Percentiles rank a stretch among this genome's conserved stretches.
These are phyloP conservation scores for Saccharomycopsis selenospora DNA, from an alignment of 805 yeast species.

Conservation along the genomic window DNA sequence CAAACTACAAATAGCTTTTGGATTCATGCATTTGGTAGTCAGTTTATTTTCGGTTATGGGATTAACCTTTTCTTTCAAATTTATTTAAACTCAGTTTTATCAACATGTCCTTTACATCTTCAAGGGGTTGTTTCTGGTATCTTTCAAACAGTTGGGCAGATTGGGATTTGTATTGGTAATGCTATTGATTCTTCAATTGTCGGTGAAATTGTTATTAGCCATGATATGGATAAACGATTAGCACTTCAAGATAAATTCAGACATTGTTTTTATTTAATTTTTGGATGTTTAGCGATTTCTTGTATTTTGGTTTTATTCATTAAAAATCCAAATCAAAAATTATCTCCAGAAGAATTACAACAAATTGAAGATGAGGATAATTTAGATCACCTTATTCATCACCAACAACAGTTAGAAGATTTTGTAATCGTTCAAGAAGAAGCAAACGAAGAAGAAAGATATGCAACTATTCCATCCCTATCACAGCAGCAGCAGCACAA, in stretches of 20 bases:
- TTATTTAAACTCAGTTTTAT: slow-evolving; percentile 28
- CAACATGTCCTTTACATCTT: slow-evolving; percentile 31
- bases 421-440: no score
- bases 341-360: no score
- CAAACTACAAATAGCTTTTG: slow-evolving; percentile 8
- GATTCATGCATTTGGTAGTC: slow-evolving; percentile 15
- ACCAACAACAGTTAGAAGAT: no score
- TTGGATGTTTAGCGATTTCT: not conserved
- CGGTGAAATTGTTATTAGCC: slow-evolving; percentile 23
- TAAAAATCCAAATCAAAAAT: not conserved
- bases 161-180: slow-evolving; percentile 29
- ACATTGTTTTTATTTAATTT: slow-evolving; percentile 2
- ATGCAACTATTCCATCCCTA: no score
- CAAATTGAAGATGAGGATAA: no score
- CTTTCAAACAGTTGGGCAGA: slow-evolving; percentile 31
- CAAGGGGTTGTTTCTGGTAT: slow-evolving; percentile 37
- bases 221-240: slow-evolving; percentile 1
- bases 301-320: not conserved
- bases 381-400: no score
- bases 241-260: slow-evolving; percentile 2
- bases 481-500: no score
- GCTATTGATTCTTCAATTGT: slow-evolving; percentile 27
- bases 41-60: slow-evolving; percentile 25
- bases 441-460: no score
- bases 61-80: slow-evolving; percentile 31